Base-by-base conservation (phyloP, 1,284 basidiomycete species). In the Hemileccinum hortonii region DNA sequence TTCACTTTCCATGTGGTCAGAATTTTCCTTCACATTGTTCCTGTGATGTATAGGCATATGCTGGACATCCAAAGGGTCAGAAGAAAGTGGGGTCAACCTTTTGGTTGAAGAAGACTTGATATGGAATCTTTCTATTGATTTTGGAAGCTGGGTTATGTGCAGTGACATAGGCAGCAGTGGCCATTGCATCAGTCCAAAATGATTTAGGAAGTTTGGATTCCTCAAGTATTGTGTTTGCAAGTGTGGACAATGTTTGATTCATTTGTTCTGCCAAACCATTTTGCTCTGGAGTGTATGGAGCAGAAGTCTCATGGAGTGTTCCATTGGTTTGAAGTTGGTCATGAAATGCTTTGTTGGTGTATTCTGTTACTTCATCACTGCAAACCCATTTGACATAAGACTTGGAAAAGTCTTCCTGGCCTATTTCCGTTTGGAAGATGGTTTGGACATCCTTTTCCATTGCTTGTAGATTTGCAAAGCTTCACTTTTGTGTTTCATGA, bases 181-280 rank as follows among this genome's bases (percentile, higher is more conserved):
- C 11, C 32, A 33, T 33, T 11, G 60, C 61, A 21, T 64, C 50
- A 11, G 49, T 47, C 67, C 69, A 72, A 45, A 63, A 66, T 0
- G 42, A 55, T 18, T 57, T 59, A 0, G 61, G 54, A 0, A 71
- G 55, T 21, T 54, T 52, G 0, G 60, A 58, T 1, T 65, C 63
- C 18, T 58, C 43, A 0, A 69, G 58, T 56, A 72, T 65, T 0
- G 62, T 40, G 5, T 55, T 58, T 1, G 61, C 60, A 9, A 54
- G 44, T 5, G 57, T 57, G 3, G 58, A 58, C 0, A 73, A 37
- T 1, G 58, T 72, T 44, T 67, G 67, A 45, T 72, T 72, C 44
- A 69, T 62, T 0, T 51, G 44, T 49, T 56, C 47, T 3, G 43
- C 45, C 9, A 44, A 11, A 15, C n/a, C n/a, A n/a, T n/a, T n/a